Percentiles rank a stretch among this genome's conserved stretches.
Evolutionary conservation across 2,329 filamentous ascomycete genomes (phyloP).

Genomic region (Penicillium freii): DNA sequence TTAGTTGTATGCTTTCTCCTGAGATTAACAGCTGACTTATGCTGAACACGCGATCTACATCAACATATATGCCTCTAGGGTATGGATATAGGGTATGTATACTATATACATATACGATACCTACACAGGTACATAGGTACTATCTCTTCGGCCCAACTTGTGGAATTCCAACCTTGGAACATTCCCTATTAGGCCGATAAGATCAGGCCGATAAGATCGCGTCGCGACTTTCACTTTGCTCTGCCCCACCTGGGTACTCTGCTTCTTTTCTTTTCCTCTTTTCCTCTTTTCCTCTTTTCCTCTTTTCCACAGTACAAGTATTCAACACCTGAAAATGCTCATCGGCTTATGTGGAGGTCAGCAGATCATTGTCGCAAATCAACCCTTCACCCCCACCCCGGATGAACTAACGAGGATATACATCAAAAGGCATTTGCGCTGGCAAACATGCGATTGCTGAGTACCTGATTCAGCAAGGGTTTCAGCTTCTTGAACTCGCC

Average conservation of each 20-base stretch:
- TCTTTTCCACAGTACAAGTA: background rate
- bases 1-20: background rate
- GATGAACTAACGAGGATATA: constrained; percentile 16
- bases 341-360: constrained; percentile 53
- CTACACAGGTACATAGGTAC: too few relatives aligned
- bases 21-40: background rate
- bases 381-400: background rate
- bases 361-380: constrained; percentile 13
- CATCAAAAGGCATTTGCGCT: constrained; percentile 73
- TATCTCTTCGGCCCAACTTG: background rate
- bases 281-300: constrained; percentile 1
- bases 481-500: constrained; percentile 67
- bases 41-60: background rate
- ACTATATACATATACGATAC: background rate
- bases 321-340: constrained; percentile 41
- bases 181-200: constrained; percentile 3
- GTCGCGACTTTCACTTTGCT: background rate
- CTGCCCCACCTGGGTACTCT: constrained; percentile 1
- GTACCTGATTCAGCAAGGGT: constrained; percentile 81
- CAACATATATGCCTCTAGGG: background rate
- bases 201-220: constrained; percentile 4
- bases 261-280: constrained; percentile 1
- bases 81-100: too few relatives aligned
- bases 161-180: background rate
- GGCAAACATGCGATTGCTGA: constrained; percentile 88